A percentile compares a stretch with the other conserved stretches of the same genome.
phyloP scores from a whole-genome alignment of 179 eudicot species.

The Drosera spatulata region DNA sequence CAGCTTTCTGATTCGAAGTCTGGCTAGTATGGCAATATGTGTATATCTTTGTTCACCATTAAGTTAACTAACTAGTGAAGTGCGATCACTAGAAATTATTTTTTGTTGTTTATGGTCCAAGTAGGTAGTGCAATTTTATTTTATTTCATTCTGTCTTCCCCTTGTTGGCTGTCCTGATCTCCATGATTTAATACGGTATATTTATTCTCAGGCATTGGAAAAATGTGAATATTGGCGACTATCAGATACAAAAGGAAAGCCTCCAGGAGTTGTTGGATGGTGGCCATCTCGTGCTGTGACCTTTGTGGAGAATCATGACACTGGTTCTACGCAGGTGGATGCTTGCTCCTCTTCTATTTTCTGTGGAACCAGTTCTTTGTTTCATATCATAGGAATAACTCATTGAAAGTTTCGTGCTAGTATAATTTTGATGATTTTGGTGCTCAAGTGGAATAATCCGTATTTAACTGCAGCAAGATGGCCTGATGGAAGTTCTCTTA shows the following conservation, averaged over 20 bases:
- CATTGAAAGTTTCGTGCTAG: too few relatives aligned
- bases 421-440: too few relatives aligned
- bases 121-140: too few relatives aligned
- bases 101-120: too few relatives aligned
- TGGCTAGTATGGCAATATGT: too few relatives aligned
- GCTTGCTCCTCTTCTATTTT: constrained; percentile 1
- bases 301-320: constrained; percentile 97
- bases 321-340: constrained; percentile 99
- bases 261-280: constrained; percentile 99
- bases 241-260: constrained; percentile 78
- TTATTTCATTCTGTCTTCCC: not conserved
- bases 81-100: too few relatives aligned
- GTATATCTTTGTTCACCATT: too few relatives aligned
- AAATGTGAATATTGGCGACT: constrained; percentile 97
- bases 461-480: too few relatives aligned
- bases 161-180: not conserved
- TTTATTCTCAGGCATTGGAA: constrained; percentile 47
- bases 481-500: too few relatives aligned
- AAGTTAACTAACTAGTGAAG: too few relatives aligned
- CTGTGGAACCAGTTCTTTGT: not conserved
- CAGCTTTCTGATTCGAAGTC: too few relatives aligned
- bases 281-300: constrained; percentile 99
- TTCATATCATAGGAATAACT: not conserved
- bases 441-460: too few relatives aligned
- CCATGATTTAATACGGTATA: not conserved